Percentiles rank a stretch among this genome's conserved stretches.
phyloP scores from a whole-genome alignment of 352 stramenopile species.

The Pythium plurisporium region DNA sequence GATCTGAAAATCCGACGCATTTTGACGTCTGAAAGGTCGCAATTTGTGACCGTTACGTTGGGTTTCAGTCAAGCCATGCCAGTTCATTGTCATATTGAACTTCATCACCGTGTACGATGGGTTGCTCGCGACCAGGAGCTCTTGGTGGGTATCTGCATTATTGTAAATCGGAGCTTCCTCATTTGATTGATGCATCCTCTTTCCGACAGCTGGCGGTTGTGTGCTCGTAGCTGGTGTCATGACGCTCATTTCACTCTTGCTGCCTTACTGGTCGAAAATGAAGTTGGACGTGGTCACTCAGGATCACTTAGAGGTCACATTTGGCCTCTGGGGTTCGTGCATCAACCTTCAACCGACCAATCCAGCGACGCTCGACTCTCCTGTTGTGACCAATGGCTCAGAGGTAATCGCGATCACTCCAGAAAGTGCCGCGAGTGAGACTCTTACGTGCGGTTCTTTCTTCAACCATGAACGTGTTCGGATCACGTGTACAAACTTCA shows the following conservation, averaged over 20 bases:
- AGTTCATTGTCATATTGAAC: no score
- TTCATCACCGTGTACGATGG: conserved; percentile 25
- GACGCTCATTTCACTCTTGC: conserved; percentile 32
- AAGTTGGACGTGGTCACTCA: neutral
- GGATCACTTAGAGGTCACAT: conserved; percentile 35
- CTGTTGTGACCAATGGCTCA: conserved; percentile 18
- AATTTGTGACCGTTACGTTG: conserved; percentile 1
- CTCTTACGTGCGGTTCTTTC: conserved; percentile 21
- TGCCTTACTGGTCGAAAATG: conserved; percentile 54
- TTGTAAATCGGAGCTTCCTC: no score
- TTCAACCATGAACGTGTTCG: conserved; percentile 14
- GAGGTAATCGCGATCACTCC: conserved; percentile 20
- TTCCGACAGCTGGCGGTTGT: conserved; percentile 29
- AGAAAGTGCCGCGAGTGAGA: conserved; percentile 12
- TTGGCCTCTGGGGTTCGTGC: conserved; percentile 54
- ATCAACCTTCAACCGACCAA: conserved; percentile 36
- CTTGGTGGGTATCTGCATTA: conserved; percentile 25
- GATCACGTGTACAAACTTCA: conserved; percentile 24
- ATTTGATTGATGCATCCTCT: neutral
- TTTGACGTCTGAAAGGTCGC: conserved; percentile 3
- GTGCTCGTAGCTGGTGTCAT: conserved; percentile 31
- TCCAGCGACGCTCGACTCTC: conserved; percentile 1
- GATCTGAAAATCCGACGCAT: neutral
- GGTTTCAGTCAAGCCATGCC: no score
- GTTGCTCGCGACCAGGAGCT: conserved; percentile 43